These are phyloP conservation scores for Pugionium dolabratum DNA, from an alignment of 345 rosid species.

Conservation along the genomic window DNA sequence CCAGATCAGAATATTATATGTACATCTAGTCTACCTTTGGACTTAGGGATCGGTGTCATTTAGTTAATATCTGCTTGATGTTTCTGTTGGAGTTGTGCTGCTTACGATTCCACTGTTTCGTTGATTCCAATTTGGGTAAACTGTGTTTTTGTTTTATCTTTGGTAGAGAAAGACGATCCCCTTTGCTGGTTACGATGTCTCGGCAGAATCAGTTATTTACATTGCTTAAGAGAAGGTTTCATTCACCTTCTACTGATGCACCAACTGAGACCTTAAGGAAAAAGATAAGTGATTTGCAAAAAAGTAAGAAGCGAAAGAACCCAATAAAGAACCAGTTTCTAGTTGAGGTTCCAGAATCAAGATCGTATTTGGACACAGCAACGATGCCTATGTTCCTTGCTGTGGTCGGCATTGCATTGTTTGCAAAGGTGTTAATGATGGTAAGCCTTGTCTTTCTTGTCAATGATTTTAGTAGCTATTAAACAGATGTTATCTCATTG, in stretches of 20 bases:
- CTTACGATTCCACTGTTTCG: slow-evolving; percentile 5
- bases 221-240: slow-evolving; percentile 47
- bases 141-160: background rate
- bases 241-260: slow-evolving; percentile 43
- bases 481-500: too few relatives aligned
- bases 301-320: slow-evolving; percentile 50
- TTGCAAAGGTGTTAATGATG: slow-evolving; percentile 87
- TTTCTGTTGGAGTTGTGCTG: slow-evolving; percentile 2
- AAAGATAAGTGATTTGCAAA: slow-evolving; percentile 55
- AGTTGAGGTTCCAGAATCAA: slow-evolving; percentile 80
- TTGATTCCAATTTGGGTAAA: slow-evolving; percentile 5
- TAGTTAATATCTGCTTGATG: slow-evolving; percentile 1
- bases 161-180: slow-evolving; percentile 19
- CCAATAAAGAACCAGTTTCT: slow-evolving; percentile 55
- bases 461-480: background rate
- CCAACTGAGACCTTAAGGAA: slow-evolving; percentile 64
- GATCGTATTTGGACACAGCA: slow-evolving; percentile 68
- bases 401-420: slow-evolving; percentile 63
- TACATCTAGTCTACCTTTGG: background rate
- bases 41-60: background rate
- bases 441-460: slow-evolving; percentile 40
- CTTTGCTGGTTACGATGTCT: slow-evolving; percentile 43
- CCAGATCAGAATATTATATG: background rate
- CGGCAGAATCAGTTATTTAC: slow-evolving; percentile 41
- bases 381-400: slow-evolving; percentile 74